Evolutionary conservation across 352 stramenopile species (phyloP), one percentile per base, ranked within the genome.

Genomic region (Phytophthora europaea): DNA sequence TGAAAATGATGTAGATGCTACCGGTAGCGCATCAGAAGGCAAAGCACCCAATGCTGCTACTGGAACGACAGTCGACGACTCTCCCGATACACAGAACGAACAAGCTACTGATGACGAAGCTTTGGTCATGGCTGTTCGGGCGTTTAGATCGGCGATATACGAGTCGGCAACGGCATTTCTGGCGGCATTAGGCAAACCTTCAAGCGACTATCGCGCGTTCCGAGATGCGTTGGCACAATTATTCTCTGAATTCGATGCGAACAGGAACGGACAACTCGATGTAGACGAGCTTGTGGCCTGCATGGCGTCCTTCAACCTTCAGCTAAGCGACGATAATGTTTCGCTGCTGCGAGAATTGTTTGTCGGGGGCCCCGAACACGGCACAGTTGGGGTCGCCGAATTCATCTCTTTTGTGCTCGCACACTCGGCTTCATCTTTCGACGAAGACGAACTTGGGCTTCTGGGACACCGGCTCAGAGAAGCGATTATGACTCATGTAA

Each of bases 361-460:
- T 58, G 65, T 73, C 8, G 61, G 62, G 0, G 77, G 83, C 2
- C 23, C 59, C 8, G 72, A 67, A 6, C 83, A 58, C n/a, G 77
- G 78, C 10, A 79, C 56, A 20, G 58, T 95, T 12, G 81, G 81
- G 23, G 91, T 93, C 15, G 61, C 72, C 4, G 86, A 95, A 60
- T 94, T 94, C 67, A 89, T 92, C 38, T 93, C 88, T 4, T 95
- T 95, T 59, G 82, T 89, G 9, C 68, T 95, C 2, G 73, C 80
- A 26, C 56, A 80, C 36, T 69, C 68, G 4, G 50, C 66, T 18
- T 63, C 61, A 65, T n/a, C 59, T 45, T 52, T 26, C 43, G 15
- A 65, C 12, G 54, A 73, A 43, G 72, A 80, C 36, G 81, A 92
- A 53, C 68, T 94, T 33, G 85, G 84, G 2, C 74, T 93, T 20